phyloP scores from a whole-genome alignment of 2,329 filamentous ascomycete genomes.

The Colletotrichum tropicale region DNA sequence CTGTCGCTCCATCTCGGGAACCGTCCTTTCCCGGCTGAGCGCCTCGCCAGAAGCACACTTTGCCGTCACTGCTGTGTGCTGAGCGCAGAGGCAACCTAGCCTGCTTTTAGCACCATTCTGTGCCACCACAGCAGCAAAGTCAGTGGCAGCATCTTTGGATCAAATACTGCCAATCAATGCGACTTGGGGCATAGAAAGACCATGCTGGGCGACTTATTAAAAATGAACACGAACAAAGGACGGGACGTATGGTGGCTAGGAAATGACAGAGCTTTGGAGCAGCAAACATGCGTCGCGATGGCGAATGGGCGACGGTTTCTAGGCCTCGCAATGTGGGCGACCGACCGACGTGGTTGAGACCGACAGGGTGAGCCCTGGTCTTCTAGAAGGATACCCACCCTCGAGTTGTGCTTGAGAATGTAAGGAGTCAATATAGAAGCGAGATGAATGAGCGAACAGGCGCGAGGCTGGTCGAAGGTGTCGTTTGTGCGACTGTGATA shows the following conservation, averaged over 20 bases:
- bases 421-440: background rate
- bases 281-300: background rate
- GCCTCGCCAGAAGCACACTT: background rate
- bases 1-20: background rate
- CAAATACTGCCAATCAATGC: no score
- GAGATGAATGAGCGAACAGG: no score
- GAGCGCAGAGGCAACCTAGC: no score
- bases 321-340: no score
- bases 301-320: background rate
- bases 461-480: no score
- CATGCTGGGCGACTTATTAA: background rate
- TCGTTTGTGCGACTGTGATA: no score
- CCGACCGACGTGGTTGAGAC: background rate
- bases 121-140: no score
- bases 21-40: background rate
- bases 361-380: no score
- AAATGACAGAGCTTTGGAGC: background rate
- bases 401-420: background rate
- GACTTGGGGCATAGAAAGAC: background rate
- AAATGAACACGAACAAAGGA: background rate
- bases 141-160: no score
- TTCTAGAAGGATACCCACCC: no score
- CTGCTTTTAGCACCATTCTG: no score
- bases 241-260: background rate
- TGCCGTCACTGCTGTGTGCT: background rate